These are phyloP conservation scores for Diutina neorugosa DNA, from an alignment of 1,139 yeast genomes.

Conservation along the genomic window DNA sequence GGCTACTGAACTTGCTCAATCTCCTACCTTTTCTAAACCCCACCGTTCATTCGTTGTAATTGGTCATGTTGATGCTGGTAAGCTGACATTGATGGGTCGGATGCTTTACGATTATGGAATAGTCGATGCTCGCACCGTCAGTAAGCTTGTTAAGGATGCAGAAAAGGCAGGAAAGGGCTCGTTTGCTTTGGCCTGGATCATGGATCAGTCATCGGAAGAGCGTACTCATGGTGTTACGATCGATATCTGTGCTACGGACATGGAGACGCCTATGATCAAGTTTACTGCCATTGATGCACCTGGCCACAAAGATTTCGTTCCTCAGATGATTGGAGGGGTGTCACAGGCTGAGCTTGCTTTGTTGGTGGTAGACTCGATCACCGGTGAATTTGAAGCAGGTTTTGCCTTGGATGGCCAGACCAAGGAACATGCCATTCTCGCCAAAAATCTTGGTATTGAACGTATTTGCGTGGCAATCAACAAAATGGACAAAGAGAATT, in stretches of 20 bases:
- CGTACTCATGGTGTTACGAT: constrained; percentile 86
- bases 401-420: constrained; percentile 86
- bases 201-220: constrained; percentile 93
- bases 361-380: constrained; percentile 64
- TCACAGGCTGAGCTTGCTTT: constrained; percentile 58
- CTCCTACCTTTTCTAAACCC: constrained; percentile 37
- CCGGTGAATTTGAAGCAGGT: constrained; percentile 85
- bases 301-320: constrained; percentile 39
- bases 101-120: constrained; percentile 71
- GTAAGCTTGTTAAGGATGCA: constrained; percentile 70
- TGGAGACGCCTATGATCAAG: constrained; percentile 51
- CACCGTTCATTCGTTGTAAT: constrained; percentile 71
- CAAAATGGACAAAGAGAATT: constrained; percentile 70
- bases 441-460: constrained; percentile 73
- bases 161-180: constrained; percentile 81
- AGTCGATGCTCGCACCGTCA: constrained; percentile 65
- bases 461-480: constrained; percentile 70
- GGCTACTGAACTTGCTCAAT: constrained; percentile 22
- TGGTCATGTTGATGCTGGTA: constrained; percentile 98
- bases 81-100: constrained; percentile 90
- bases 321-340: constrained; percentile 43
- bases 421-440: constrained; percentile 81
- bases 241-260: constrained; percentile 76
- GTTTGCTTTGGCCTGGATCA: constrained; percentile 93
- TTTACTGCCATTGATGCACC: constrained; percentile 96